These are phyloP conservation scores for Pyrus pyrifolia DNA, from an alignment of 306 rosid genomes.

Conservation along the genomic window DNA sequence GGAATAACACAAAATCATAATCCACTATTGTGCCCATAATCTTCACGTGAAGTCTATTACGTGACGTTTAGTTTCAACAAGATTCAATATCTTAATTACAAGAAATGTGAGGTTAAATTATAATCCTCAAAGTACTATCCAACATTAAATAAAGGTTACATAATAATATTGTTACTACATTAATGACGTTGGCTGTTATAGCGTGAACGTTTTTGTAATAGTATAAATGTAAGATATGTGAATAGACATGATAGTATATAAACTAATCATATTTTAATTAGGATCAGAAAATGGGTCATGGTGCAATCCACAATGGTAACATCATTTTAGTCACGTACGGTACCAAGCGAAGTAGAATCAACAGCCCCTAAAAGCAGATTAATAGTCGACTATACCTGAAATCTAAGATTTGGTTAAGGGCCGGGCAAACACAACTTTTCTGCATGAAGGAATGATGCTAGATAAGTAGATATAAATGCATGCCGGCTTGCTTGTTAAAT, in stretches of 20 bases:
- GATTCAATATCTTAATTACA: no score
- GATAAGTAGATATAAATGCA: not conserved
- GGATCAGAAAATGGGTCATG: not conserved
- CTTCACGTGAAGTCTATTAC: no score
- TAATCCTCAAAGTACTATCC: no score
- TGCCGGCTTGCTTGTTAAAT: not conserved
- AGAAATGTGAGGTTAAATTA: no score
- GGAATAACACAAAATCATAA: not conserved
- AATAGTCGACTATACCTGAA: not conserved
- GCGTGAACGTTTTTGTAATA: not conserved
- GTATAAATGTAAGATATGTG: not conserved
- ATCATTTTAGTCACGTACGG: not conserved
- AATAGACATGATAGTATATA: not conserved
- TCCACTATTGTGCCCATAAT: no score
- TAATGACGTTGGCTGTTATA: no score
- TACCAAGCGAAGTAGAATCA: not conserved
- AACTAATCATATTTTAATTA: no score
- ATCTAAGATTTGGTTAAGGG: not conserved
- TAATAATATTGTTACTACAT: no score
- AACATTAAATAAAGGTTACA: no score
- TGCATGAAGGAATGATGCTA: not conserved
- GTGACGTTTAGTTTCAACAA: no score
- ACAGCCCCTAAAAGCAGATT: not conserved
- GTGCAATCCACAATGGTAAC: not conserved
- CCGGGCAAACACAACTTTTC: not conserved